Conservation (phyloP, 345 rosid species). For the Microcos paniculata region DNA sequence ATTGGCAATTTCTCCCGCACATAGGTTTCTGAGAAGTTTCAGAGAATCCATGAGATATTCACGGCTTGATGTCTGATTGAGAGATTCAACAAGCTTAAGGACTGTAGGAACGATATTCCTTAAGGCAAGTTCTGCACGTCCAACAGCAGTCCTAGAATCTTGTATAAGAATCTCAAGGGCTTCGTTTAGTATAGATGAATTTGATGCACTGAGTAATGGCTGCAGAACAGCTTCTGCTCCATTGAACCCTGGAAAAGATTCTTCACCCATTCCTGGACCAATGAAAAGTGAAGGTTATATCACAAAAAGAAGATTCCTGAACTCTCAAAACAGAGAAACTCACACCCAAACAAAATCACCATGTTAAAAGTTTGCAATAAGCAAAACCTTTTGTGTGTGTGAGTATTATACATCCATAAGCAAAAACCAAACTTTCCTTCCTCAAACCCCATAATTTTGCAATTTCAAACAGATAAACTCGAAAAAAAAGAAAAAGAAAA, state of each 20-base stretch:
- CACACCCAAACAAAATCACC: too few species aligned
- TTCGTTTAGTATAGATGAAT: constrained; percentile 36
- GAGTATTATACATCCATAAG: too few species aligned
- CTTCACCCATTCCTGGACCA: neutral
- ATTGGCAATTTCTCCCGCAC: constrained; percentile 64
- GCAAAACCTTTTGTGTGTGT: neutral
- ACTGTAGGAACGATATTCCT: constrained; percentile 40
- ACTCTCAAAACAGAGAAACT: neutral
- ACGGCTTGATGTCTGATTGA: constrained; percentile 28
- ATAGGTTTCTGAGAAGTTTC: constrained; percentile 72
- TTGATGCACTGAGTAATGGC: constrained; percentile 44
- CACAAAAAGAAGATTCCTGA: neutral
- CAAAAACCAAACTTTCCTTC: neutral
- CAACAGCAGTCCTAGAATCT: constrained; percentile 41
- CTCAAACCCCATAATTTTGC: neutral
- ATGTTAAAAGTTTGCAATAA: neutral
- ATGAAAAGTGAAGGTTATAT: neutral
- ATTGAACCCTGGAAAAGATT: neutral
- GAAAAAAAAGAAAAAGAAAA: too few species aligned
- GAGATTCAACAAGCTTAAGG: constrained; percentile 41
- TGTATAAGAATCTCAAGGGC: constrained; percentile 51
- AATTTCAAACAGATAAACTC: neutral
- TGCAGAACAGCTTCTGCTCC: constrained; percentile 25
- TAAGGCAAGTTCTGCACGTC: constrained; percentile 65
- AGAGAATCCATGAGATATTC: constrained; percentile 37